Evolutionary conservation across 345 rosid species (phyloP).

Genomic region (Lepidium didymum): DNA sequence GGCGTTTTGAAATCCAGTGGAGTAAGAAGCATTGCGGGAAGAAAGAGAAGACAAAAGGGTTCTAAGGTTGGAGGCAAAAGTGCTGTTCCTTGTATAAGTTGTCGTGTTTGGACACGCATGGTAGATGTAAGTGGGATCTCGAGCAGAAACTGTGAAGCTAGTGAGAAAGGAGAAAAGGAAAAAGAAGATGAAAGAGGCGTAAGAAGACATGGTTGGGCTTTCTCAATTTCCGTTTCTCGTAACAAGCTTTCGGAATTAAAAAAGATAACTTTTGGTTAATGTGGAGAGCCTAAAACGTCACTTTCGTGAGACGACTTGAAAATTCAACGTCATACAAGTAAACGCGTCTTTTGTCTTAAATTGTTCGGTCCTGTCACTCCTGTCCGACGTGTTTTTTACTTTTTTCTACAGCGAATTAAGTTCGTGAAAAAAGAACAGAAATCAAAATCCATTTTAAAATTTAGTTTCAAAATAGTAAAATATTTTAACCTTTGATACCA

Average conservation of each 20-base stretch:
- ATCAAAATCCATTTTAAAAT: too few species aligned
- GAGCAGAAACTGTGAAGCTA: conserved; percentile 27
- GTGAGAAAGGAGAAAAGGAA: conserved; percentile 8
- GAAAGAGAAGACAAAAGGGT: conserved; percentile 31
- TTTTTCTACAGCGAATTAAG: too few species aligned
- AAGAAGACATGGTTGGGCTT: conserved; percentile 3
- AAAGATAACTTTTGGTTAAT: too few species aligned
- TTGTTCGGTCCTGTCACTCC: too few species aligned
- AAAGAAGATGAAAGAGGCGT: neutral
- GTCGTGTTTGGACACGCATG: neutral
- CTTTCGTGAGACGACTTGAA: too few species aligned
- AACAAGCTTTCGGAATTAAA: neutral
- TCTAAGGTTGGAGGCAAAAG: conserved; percentile 32
- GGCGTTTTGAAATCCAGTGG: conserved; percentile 36
- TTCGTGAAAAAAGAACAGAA: too few species aligned
- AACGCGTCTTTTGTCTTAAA: too few species aligned
- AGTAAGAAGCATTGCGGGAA: neutral
- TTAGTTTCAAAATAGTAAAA: too few species aligned
- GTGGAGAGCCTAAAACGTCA: too few species aligned
- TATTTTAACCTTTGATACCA: too few species aligned
- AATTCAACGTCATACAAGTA: too few species aligned
- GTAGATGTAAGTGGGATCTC: neutral
- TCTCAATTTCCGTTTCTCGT: neutral
- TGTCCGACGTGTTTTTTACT: too few species aligned
- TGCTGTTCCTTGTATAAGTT: conserved; percentile 27